Base-by-base conservation (phyloP, 305 asterid genomes). In the Fraxinus nigra region DNA sequence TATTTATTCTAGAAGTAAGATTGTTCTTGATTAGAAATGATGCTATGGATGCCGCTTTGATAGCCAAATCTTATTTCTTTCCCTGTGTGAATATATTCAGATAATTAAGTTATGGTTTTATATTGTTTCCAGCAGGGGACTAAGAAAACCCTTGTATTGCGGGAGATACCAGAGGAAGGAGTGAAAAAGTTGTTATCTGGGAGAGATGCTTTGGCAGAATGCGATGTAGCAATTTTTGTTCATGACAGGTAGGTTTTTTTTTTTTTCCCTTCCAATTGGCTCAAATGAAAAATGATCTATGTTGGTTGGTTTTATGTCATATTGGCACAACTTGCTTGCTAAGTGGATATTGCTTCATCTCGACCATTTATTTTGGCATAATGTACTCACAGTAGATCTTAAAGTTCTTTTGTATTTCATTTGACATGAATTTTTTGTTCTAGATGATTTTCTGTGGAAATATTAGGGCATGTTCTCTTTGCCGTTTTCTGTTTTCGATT, bases 161-260 rank as follows among this genome's bases (percentile, higher is more conserved):
- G 95, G 77, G 99, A 96, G 92, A 93, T 94, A 85, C 93, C 94
- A 4, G 97, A 91, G 86, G 97, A 90, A 59, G 91, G 90, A 85
- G 97, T 96, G 75, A 87, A 90, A 51, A 89, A 85, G 81, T 91
- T 94, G n/a, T 88, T 96, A 51, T 89, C 94, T 20, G 86, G 74
- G 73, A 93, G 79, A 90, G 97, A 96, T 84, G 95, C 97, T 77
- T 88, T 96, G 89, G 96, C 98, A 51, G 88, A 91, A 73, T 96
- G 99, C 79, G 99, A 96, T 82, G 89, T 94, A 35, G 99, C 98
- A 67, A 76, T 94, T 82, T 96, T 96, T 90, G 97, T 94, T 81
- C 99, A 96, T 85, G 98, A 96, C 90, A 96, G 99, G 99, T 94
- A 87, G 78, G 54, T 78, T 22, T 63, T 54, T 7, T 63, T 35